Base-by-base conservation (phyloP, 75 land plant species). In the Selaginella tamariscina region DNA sequence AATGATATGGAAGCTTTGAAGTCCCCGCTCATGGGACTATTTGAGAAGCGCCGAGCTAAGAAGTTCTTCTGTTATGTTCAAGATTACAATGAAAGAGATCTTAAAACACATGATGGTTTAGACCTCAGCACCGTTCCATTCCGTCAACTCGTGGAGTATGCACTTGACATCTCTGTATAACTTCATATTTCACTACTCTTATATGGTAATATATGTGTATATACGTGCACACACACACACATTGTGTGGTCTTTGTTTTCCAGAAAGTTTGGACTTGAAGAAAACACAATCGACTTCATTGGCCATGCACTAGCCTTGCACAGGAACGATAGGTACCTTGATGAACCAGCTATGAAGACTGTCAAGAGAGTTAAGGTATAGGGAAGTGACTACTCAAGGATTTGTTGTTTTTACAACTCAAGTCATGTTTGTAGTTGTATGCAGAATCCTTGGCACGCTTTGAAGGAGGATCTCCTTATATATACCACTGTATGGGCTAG, bases 361-460 rank as follows among this genome's bases (percentile, higher is more conserved):
- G 62, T 59, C 8, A 59, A 59, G 26, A 59, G 26, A 21, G 2
- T 59, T 59, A 59, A 59, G 62, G 62, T 59, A 59, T n/a, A n/a
- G n/a, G n/a, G n/a, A n/a, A n/a, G n/a, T n/a, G n/a, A n/a, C 49
- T 39, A 15, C 49, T 39, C 5, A 5, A 39, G 15, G 15, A 5
- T 39, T 5, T 39, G 49, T 39, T 15, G 5, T 39, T 39, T 39
- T 59, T 59, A 2, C 62, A 8, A 8, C 62, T 8, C 18, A 8
- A 9, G 23, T 59, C 26, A 59, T 59, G 18, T 59, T 21, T 23
- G 24, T 2, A 59, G 62, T 27, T 59, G 23, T 59, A 59, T 59
- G 62, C 62, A 59, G 62, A 59, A 26, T 59, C 62, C 8, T n/a
- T 59, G 62, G 62, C 62, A 9, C 62, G 62, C 62, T 59, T 59